These are phyloP conservation scores for Xylaria flabelliformis DNA, from an alignment of 495 filamentous ascomycete genomes.

Conservation along the genomic window DNA sequence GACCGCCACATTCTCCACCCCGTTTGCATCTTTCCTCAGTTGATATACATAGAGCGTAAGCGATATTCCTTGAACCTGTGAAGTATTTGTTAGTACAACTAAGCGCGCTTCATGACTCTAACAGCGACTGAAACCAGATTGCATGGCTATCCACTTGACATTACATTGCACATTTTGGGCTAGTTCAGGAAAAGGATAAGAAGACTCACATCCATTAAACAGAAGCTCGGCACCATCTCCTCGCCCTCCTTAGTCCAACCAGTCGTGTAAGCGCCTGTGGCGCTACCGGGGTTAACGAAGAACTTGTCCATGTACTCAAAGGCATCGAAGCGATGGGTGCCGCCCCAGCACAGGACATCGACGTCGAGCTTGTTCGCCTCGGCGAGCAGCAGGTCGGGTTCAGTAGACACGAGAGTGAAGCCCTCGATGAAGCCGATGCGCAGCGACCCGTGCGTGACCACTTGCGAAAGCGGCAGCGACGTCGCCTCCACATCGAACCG, in stretches of 20 bases:
- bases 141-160: not conserved
- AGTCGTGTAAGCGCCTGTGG: conserved; percentile 81
- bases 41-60: conserved; percentile 98
- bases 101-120: not conserved
- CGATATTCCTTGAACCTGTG: conserved; percentile 94
- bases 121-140: not conserved
- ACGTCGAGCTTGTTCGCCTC: conserved; percentile 96
- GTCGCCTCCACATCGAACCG: conserved; percentile 93
- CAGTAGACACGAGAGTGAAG: conserved; percentile 91
- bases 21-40: conserved; percentile 85
- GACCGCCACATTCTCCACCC: conserved; percentile 89
- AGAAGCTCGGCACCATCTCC: conserved; percentile 92
- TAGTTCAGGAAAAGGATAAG: not conserved
- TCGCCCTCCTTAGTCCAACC: conserved; percentile 64
- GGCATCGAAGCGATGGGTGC: conserved; percentile 96
- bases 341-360: conserved; percentile 95
- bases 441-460: conserved; percentile 90
- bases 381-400: conserved; percentile 89
- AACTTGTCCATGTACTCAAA: conserved; percentile 99
- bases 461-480: conserved; percentile 87
- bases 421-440: conserved; percentile 97
- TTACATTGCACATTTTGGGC: too few species aligned
- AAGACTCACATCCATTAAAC: conserved; percentile 94
- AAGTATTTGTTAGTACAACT: conserved; percentile 24
- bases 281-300: conserved; percentile 97